Conservation (phyloP, 495 filamentous ascomycete species). For the Penicillium diatomitis region DNA sequence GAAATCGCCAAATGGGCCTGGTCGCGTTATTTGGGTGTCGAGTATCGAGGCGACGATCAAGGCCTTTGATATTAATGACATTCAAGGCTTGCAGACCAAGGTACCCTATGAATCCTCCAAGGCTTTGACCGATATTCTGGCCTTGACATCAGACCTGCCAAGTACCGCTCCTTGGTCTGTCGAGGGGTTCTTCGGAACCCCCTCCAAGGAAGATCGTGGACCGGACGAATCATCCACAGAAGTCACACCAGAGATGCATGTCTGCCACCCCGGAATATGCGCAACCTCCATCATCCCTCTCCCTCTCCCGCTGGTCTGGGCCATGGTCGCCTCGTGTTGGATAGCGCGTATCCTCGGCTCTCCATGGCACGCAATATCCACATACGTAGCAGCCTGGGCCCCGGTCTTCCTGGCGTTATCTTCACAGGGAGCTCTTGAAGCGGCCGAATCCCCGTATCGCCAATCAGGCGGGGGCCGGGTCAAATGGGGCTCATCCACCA, state of each 20-base stretch:
- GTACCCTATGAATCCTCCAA: slow-evolving; percentile 78
- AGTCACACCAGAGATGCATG: slow-evolving; percentile 51
- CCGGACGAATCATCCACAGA: background rate
- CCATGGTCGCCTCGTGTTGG: slow-evolving; percentile 57
- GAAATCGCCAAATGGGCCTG: slow-evolving; percentile 30
- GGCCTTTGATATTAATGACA: slow-evolving; percentile 53
- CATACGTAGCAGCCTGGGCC: slow-evolving; percentile 69
- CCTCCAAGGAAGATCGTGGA: slow-evolving; percentile 14
- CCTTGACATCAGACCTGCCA: slow-evolving; percentile 62
- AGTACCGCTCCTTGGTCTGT: slow-evolving; percentile 46
- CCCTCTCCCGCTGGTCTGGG: slow-evolving; percentile 50
- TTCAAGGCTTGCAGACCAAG: slow-evolving; percentile 58
- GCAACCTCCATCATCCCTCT: slow-evolving; percentile 72
- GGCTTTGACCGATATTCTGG: slow-evolving; percentile 73
- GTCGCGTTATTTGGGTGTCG: slow-evolving; percentile 76
- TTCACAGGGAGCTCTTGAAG: slow-evolving; percentile 55
- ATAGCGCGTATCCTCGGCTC: slow-evolving; percentile 70
- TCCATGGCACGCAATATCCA: slow-evolving; percentile 70
- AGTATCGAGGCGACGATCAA: slow-evolving; percentile 60
- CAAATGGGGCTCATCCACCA: slow-evolving; percentile 78
- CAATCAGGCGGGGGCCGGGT: slow-evolving; percentile 41
- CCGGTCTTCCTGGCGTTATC: slow-evolving; percentile 72
- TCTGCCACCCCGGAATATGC: slow-evolving; percentile 83
- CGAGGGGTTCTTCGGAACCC: slow-evolving; percentile 34
- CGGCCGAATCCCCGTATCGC: slow-evolving; percentile 39